A percentile compares a stretch with the other conserved stretches of the same genome.
Conservation (phyloP, 2,329 filamentous ascomycete genomes). For the Microcyclospora tardicrescens region DNA sequence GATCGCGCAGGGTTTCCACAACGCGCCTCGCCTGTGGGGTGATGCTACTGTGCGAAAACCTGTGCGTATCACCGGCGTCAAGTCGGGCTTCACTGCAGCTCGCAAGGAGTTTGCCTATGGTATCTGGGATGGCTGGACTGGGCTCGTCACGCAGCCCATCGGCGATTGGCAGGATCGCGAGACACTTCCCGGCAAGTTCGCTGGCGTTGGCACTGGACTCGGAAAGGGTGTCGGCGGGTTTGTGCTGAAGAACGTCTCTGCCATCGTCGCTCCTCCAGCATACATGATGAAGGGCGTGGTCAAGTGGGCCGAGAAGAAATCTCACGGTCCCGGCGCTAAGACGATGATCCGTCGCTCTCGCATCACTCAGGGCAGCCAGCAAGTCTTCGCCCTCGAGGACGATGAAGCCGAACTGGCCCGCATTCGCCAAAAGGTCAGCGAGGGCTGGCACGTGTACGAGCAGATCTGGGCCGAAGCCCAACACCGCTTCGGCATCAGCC, state of each 20-base stretch:
- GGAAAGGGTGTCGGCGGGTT: constrained; percentile 74
- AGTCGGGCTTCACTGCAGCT: constrained; percentile 62
- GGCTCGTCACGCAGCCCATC: constrained; percentile 65
- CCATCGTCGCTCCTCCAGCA: constrained; percentile 50
- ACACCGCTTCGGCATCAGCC: constrained; percentile 6
- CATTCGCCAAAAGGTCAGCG: constrained; percentile 8
- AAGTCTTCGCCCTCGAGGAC: constrained; percentile 14
- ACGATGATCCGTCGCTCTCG: constrained; percentile 18
- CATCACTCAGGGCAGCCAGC: constrained; percentile 20
- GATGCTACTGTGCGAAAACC: constrained; percentile 65
- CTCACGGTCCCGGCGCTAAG: constrained; percentile 15
- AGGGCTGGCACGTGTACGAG: constrained; percentile 22
- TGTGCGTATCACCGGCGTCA: constrained; percentile 64
- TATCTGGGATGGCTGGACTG: constrained; percentile 69
- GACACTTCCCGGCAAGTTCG: constrained; percentile 16
- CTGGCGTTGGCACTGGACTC: constrained; percentile 41
- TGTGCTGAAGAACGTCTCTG: constrained; percentile 69
- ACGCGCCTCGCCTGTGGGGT: constrained; percentile 71
- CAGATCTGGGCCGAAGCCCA: constrained; percentile 19
- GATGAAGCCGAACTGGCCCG: constrained; percentile 4
- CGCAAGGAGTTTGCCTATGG: constrained; percentile 49
- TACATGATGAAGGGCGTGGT: constrained; percentile 76
- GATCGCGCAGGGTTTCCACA: constrained; percentile 75
- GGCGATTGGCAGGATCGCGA: constrained; percentile 48
- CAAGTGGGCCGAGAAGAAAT: constrained; percentile 54